Percentiles rank a stretch among this genome's conserved stretches.
phyloP scores from a whole-genome alignment of 768 basidiomycete genomes.

The Terana coerulea region DNA sequence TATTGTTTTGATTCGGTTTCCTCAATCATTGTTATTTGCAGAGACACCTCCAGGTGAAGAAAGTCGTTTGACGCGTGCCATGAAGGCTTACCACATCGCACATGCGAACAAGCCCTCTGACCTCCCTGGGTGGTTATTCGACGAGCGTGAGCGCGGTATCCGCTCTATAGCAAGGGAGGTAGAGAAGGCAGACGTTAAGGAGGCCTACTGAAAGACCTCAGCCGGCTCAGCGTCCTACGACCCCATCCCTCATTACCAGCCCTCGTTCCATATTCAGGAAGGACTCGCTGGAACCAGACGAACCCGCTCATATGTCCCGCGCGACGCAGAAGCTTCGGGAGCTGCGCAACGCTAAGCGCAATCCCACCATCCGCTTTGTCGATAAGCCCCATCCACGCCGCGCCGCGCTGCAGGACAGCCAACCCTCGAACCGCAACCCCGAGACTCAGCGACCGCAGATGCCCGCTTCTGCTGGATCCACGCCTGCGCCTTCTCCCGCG shows the following conservation, averaged over 20 bases:
- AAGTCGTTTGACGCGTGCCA: constrained; percentile 55
- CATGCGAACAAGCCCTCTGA: constrained; percentile 55
- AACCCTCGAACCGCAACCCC: too few relatives aligned
- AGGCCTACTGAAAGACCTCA: not conserved
- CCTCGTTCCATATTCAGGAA: not conserved
- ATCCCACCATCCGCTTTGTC: constrained; percentile 20
- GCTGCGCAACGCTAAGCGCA: constrained; percentile 20
- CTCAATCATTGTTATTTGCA: constrained; percentile 17
- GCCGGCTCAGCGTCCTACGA: not conserved
- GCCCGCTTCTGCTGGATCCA: not conserved
- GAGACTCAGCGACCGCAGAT: not conserved
- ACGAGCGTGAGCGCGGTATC: constrained; percentile 46
- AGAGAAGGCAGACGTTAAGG: not conserved
- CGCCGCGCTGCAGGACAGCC: not conserved
- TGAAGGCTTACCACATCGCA: constrained; percentile 65
- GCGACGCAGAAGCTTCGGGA: constrained; percentile 20
- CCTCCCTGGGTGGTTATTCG: constrained; percentile 65
- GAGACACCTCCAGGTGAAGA: constrained; percentile 54
- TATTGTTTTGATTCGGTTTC: too few relatives aligned
- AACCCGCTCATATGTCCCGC: constrained; percentile 22
- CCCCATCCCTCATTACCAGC: not conserved
- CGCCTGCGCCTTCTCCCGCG: not conserved
- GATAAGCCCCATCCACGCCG: constrained; percentile 11
- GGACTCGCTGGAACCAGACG: constrained; percentile 31
- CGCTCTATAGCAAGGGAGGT: constrained; percentile 19